Evolutionary conservation across 495 filamentous ascomycete species (phyloP).

Genomic region (Elasticomyces elasticus): DNA sequence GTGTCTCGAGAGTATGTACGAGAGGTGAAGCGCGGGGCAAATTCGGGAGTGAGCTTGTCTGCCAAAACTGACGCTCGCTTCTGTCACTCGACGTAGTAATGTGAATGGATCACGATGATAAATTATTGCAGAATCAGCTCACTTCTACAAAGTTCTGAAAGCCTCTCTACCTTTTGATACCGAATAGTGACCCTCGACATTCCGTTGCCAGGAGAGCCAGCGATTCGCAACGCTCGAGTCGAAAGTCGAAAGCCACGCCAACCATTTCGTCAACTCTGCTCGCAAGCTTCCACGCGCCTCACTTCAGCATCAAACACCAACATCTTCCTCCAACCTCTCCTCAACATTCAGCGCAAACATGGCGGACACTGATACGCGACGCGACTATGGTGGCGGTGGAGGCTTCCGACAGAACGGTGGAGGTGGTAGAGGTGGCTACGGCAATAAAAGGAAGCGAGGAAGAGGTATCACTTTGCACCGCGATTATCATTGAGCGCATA

Average conservation of each 20-base stretch:
- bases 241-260: too few species aligned
- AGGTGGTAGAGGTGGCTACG: constrained; percentile 43
- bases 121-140: too few species aligned
- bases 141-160: too few species aligned
- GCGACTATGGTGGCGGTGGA: constrained; percentile 19
- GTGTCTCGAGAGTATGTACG: background rate
- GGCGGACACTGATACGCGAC: constrained; percentile 20
- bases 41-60: background rate
- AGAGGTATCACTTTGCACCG: constrained; percentile 37
- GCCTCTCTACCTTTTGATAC: too few species aligned
- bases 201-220: too few species aligned
- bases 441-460: constrained; percentile 54
- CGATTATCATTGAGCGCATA: background rate
- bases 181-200: too few species aligned
- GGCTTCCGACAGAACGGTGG: background rate
- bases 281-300: background rate
- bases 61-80: too few species aligned
- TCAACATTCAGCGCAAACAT: constrained; percentile 1
- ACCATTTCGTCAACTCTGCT: background rate
- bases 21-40: background rate
- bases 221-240: too few species aligned
- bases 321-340: background rate
- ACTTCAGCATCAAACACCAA: background rate
- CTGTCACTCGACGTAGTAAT: too few species aligned
- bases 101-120: too few species aligned